Percentiles rank a stretch among this genome's conserved stretches.
Evolutionary conservation across 495 filamentous ascomycete species (phyloP).

Genomic region (Lentithecium fluviatile): DNA sequence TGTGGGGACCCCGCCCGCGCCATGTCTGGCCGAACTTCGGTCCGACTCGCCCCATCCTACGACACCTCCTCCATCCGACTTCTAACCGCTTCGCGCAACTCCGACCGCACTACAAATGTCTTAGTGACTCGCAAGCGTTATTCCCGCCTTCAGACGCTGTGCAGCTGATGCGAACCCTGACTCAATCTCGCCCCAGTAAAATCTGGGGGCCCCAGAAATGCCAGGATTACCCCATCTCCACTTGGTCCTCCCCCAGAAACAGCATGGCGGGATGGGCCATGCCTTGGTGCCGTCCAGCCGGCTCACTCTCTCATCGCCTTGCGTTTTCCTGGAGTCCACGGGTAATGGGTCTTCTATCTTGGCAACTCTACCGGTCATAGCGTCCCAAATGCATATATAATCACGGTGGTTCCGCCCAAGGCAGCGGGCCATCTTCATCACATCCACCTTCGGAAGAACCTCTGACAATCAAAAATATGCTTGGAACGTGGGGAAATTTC

Average conservation of each 20-base stretch:
- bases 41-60: not conserved
- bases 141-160: not conserved
- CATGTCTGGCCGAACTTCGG: constrained; percentile 15
- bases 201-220: too few relatives aligned
- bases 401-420: constrained; percentile 2
- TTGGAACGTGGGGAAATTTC: constrained; percentile 5
- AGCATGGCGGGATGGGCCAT: not conserved
- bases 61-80: not conserved
- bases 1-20: not conserved
- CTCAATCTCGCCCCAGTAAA: too few relatives aligned
- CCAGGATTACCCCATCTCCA: not conserved
- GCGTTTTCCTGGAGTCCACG: not conserved
- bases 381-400: too few relatives aligned
- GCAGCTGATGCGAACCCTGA: too few relatives aligned
- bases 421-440: not conserved
- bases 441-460: not conserved
- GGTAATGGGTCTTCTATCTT: too few relatives aligned
- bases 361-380: too few relatives aligned
- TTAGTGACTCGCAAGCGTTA: not conserved
- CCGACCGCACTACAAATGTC: too few relatives aligned
- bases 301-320: not conserved
- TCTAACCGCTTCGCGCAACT: not conserved
- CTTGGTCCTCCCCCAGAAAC: constrained; percentile 1
- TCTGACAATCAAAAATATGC: not conserved
- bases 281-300: not conserved